Percentiles rank a stretch among this genome's conserved stretches.
These are phyloP conservation scores for Serendipita sp. DNA, from an alignment of 768 basidiomycete species.

Conservation along the genomic window DNA sequence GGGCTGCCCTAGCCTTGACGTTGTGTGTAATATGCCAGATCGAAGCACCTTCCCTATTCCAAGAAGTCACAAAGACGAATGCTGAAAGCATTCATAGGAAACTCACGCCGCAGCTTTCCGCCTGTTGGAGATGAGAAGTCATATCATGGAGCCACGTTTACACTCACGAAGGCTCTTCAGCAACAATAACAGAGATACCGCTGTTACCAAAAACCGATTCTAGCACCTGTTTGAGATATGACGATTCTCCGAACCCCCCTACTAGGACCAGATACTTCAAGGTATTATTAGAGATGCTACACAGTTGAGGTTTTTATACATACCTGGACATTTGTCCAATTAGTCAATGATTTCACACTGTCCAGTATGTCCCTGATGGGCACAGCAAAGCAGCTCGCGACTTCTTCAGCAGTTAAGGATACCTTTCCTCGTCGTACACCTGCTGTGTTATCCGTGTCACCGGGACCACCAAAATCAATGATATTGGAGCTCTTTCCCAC, in stretches of 20 bases:
- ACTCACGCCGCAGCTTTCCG: background rate
- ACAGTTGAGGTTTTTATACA: background rate
- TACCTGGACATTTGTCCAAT: background rate
- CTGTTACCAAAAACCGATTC: background rate
- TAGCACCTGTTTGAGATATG: background rate
- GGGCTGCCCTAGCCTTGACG: background rate
- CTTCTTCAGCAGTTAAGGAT: background rate
- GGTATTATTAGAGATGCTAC: background rate
- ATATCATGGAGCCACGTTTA: background rate
- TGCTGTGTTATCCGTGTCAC: background rate
- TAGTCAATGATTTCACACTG: background rate
- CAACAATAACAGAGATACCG: background rate
- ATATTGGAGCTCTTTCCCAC: background rate
- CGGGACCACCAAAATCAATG: conserved; percentile 1
- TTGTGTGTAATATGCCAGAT: background rate
- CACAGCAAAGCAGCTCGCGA: background rate
- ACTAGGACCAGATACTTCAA: background rate
- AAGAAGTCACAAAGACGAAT: background rate
- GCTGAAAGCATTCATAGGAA: background rate
- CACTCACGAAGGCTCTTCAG: background rate
- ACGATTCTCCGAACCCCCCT: conserved; percentile 2
- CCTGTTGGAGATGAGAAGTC: background rate
- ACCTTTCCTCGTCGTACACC: background rate
- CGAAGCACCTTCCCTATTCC: conserved; percentile 1
- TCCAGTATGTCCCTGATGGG: background rate